Evolutionary conservation across 352 stramenopile species (phyloP), one percentile per base, ranked within the genome.

Genomic region (Phytophthora cryptogea): DNA sequence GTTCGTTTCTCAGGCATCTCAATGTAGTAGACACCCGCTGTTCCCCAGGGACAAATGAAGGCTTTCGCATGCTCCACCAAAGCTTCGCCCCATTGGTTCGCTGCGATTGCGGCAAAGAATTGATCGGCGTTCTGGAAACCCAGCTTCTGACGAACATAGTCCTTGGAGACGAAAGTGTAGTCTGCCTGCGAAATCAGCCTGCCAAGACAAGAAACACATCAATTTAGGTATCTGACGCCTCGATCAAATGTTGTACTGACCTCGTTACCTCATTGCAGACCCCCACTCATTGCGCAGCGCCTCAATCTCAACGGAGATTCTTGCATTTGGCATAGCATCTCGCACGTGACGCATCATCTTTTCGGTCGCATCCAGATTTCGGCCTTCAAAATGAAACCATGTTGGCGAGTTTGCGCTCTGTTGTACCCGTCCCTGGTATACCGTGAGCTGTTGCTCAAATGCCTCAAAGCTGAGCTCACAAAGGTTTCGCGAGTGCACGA

Each of bases 361-460:
- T 10, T 63, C 37, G 9, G 85, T 66, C 13, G 69, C 66, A 3
- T 64, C 59, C 58, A 90, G 61, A 53, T 88, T 88, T 3, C 81
- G 73, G 1, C 78, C 77, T 63, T 90, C 81, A 52, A 89, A 90
- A 57, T 89, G 81, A 31, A 86, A 59, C 81, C 78, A 90, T 11
- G 65, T 17, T 5, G 39, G 45, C 17, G 32, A 13, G 2, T 14
- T 17, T 5, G 43, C 27, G n/a, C 40, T 26, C 0, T 58, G 4
- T 30, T 45, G 39, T 52, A 33, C 20, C 31, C 50, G 7, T 13
- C 27, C 16, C 11, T 56, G 31, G 57, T 68, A 42, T 16, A 57
- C 17, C 9, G 20, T 6, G 14, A 76, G 37, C 32, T 71, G 62
- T 27, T 53, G 41, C 17, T 64, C 36, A 50, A 90, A 90, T 1